Evolutionary conservation across 306 rosid genomes (phyloP).

Genomic region (Quercus aquifolioides): DNA sequence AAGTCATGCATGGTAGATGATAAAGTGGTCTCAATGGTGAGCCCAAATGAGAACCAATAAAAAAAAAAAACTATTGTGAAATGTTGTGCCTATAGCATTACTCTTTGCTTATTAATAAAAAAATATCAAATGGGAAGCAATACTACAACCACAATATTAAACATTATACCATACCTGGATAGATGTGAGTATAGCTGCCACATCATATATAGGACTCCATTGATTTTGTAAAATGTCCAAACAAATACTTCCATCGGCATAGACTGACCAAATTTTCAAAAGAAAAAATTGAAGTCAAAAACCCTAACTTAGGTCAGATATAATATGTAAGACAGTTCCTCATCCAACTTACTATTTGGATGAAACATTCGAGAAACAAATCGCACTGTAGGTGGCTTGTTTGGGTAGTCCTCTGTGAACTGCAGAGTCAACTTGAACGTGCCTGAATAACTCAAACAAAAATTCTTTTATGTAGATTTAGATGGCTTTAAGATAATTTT

Average conservation of each 20-base stretch:
- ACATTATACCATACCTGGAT: constrained; percentile 41
- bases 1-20: too few relatives aligned
- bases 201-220: constrained; percentile 70
- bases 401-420: constrained; percentile 86
- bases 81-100: too few relatives aligned
- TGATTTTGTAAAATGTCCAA: constrained; percentile 61
- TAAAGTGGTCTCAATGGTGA: too few relatives aligned
- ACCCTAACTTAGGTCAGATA: neutral
- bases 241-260: constrained; percentile 66
- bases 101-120: neutral
- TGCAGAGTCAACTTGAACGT: constrained; percentile 89
- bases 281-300: constrained; percentile 7
- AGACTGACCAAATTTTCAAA: constrained; percentile 33
- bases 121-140: neutral
- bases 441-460: constrained; percentile 49
- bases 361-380: constrained; percentile 93
- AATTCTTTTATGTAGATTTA: constrained; percentile 19
- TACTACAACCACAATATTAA: neutral
- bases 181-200: constrained; percentile 63
- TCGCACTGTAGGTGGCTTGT: constrained; percentile 88
- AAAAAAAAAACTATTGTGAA: too few relatives aligned
- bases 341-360: constrained; percentile 75
- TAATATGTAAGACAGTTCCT: neutral
- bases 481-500: constrained; percentile 5
- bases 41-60: too few relatives aligned